Base-by-base conservation (phyloP, 2,329 filamentous ascomycete species). In the Fusarium metavorans region DNA sequence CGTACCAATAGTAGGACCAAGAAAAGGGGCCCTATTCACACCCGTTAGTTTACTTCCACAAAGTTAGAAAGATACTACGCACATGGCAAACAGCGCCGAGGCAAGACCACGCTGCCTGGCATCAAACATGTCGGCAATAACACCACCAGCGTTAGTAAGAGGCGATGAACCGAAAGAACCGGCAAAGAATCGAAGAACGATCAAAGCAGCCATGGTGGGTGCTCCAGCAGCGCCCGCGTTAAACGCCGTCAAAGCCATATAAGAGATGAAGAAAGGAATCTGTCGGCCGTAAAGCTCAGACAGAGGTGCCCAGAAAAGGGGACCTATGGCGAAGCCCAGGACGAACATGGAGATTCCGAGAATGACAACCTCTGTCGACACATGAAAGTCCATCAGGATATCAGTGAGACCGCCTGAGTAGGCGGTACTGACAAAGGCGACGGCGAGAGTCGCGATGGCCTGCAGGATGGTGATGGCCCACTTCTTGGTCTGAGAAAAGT, bases 161-260 rank as follows among this genome's bases (percentile, higher is more conserved):
- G 90, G 89, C 0, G 90, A 90, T 0, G 89, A 89, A 6, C 90
- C 91, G 75, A 92, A 92, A 9, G 88, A 82, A 43, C 91, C 91
- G 25, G 89, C 88, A 62, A 94, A 88, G 82, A 94, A 94, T n/a
- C 92, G 89, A 43, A 93, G 84, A n/a, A 93, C 86, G 35, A 94
- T 82, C 3, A 94, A 83, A 1, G 89, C 88, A 57, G 84, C 84
- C 69, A 92, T 90, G 74, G 88, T 91, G 66, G 88, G 83, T 0
- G 88, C 84, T 10, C 88, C 91, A 2, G 90, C 88, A 20, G 85
- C 86, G 6, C 86, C 91, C 25, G 88, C 90, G 75, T 89, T 92
- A 79, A 94, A 93, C 1, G 87, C 87, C 2, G 88, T 88, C 67
- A 93, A 85, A 14, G 85, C 84, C 64, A 87, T 81, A 76, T 91